Evolutionary conservation across 768 basidiomycete species (phyloP).

Genomic region (Vararia minispora): DNA sequence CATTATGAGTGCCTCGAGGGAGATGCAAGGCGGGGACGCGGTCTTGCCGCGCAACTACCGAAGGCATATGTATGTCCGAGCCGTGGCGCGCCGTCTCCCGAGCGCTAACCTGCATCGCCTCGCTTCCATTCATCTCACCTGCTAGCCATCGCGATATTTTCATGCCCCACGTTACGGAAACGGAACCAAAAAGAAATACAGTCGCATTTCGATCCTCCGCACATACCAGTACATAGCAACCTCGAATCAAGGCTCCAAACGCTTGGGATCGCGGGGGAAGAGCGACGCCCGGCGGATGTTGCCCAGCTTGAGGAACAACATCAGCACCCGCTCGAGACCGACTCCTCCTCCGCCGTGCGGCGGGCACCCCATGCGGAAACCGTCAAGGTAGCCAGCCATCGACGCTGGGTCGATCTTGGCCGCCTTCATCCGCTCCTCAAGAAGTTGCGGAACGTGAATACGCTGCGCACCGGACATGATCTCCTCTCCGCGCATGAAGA

Average conservation of each 20-base stretch:
- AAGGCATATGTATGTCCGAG: too few relatives aligned
- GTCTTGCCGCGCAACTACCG: too few relatives aligned
- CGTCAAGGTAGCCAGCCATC: constrained; percentile 90
- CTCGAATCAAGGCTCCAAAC: constrained; percentile 63
- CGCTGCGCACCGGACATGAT: constrained; percentile 98
- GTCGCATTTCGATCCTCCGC: background rate
- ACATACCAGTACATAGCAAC: background rate
- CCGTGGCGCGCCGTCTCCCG: too few relatives aligned
- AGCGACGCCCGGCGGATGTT: constrained; percentile 89
- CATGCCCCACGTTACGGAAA: too few relatives aligned
- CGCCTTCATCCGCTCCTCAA: constrained; percentile 73
- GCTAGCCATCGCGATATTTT: too few relatives aligned
- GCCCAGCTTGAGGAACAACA: constrained; percentile 95
- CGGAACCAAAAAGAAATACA: too few relatives aligned
- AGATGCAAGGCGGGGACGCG: too few relatives aligned
- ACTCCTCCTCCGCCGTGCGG: constrained; percentile 98
- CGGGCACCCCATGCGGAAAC: constrained; percentile 88
- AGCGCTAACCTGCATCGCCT: too few relatives aligned
- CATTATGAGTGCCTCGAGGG: too few relatives aligned
- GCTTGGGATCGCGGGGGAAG: constrained; percentile 96
- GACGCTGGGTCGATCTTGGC: constrained; percentile 85
- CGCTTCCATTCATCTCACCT: too few relatives aligned
- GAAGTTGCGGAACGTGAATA: constrained; percentile 80
- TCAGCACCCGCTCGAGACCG: constrained; percentile 88
- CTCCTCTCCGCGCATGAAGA: constrained; percentile 99